Evolutionary conservation across 441 rosid species (phyloP), one percentile per base, ranked within the genome.

Genomic region (Daphne laureola): DNA sequence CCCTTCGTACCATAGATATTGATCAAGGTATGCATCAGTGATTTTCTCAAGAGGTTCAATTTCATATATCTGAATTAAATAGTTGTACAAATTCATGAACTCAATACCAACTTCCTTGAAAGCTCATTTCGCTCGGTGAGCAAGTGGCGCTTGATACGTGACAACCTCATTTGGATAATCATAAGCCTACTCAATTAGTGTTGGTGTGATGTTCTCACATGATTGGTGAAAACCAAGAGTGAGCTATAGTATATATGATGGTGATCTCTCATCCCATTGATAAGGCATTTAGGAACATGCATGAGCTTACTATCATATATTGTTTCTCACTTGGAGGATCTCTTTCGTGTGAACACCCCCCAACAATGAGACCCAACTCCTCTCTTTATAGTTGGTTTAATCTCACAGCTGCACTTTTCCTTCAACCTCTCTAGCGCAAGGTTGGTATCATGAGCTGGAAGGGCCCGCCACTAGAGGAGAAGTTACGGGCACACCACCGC

Each of bases 161-260:
- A 82, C 55, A 93, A 63, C 99, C 72, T 93, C 99, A 56, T 93
- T 97, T 17, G 99, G 99, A 73, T 93, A 90, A 64, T 93, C 99
- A 74, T 93, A 93, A 45, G 99, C 97, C 60, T 93, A 97, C 71
- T 93, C 99, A n/a, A n/a, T n/a, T n/a, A n/a, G n/a, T n/a, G n/a
- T n/a, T n/a, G n/a, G n/a, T n/a, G n/a, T n/a, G n/a, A n/a, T n/a
- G n/a, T n/a, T n/a, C n/a, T n/a, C n/a, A n/a, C n/a, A n/a, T n/a
- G n/a, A n/a, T n/a, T n/a, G n/a, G n/a, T n/a, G n/a, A n/a, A n/a
- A n/a, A n/a, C n/a, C n/a, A n/a, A n/a, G n/a, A n/a, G n/a, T n/a
- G n/a, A n/a, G n/a, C n/a, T n/a, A n/a, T n/a, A n/a, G n/a, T n/a
- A n/a, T n/a, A n/a, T n/a, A n/a, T n/a, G n/a, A n/a, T n/a, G n/a